Evolutionary conservation across 2,329 filamentous ascomycete species (phyloP).

Genomic region (Fusarium sarcochroum): DNA sequence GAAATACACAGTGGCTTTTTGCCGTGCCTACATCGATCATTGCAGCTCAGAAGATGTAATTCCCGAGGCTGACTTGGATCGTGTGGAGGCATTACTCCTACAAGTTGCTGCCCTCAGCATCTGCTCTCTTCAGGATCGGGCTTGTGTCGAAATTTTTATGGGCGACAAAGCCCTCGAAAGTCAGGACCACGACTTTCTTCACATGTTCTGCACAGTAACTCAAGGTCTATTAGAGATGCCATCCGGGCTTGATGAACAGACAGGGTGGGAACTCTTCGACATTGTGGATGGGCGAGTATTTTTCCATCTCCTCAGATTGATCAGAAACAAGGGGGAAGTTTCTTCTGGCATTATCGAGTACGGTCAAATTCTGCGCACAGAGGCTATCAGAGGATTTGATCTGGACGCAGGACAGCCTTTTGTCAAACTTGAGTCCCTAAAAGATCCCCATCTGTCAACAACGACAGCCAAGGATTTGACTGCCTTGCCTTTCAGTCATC

Average conservation of each 20-base stretch:
- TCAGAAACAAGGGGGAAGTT: constrained; percentile 8
- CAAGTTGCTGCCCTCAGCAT: constrained; percentile 18
- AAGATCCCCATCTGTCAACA: not conserved
- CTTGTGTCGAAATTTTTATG: not conserved
- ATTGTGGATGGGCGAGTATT: constrained; percentile 44
- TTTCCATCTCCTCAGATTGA: constrained; percentile 32
- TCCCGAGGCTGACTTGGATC: constrained; percentile 4
- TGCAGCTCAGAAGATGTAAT: not conserved
- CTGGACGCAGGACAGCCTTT: not conserved
- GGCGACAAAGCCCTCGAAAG: not conserved
- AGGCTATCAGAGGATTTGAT: constrained; percentile 5
- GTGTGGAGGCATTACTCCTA: constrained; percentile 30
- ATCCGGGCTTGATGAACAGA: not conserved
- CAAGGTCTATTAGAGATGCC: not conserved
- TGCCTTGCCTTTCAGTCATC: constrained; percentile 64
- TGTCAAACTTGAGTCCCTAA: not conserved
- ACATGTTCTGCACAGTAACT: constrained; percentile 8
- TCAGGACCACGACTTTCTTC: constrained; percentile 24
- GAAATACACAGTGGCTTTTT: constrained; percentile 29
- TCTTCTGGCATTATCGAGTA: constrained; percentile 13
- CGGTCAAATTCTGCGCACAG: not conserved
- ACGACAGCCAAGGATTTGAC: constrained; percentile 21
- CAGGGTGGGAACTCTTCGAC: not conserved
- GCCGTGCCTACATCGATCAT: constrained; percentile 21
- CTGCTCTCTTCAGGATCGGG: constrained; percentile 31